phyloP scores from a whole-genome alignment of 805 yeast species.

The Hanseniaspora guilliermondii region DNA sequence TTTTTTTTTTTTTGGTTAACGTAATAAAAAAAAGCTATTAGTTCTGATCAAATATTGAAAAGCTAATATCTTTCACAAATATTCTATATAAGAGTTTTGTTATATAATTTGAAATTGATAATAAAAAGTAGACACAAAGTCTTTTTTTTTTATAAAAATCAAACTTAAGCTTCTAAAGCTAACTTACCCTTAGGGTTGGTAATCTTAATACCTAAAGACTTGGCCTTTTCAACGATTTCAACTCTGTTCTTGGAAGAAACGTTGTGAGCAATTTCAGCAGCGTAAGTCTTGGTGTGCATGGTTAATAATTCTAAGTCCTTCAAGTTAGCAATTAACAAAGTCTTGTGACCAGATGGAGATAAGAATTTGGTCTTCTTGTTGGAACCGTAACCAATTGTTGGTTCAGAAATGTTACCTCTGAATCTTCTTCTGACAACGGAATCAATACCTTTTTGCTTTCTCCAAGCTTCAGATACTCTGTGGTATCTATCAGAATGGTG shows the following conservation, averaged over 20 bases:
- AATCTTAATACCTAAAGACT: conserved; percentile 95
- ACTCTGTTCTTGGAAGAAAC: conserved; percentile 98
- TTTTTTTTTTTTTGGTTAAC: neutral
- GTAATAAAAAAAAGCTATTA: neutral
- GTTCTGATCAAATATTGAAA: conserved; percentile 19
- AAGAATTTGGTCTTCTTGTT: conserved; percentile 96
- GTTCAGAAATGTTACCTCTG: conserved; percentile 98
- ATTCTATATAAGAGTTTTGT: neutral
- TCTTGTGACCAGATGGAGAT: conserved; percentile 96
- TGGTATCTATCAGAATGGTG: conserved; percentile 99
- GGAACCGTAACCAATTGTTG: conserved; percentile 99
- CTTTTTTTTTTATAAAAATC: neutral
- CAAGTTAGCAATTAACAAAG: conserved; percentile 82
- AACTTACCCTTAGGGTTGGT: conserved; percentile 99
- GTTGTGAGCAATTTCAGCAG: conserved; percentile 99
- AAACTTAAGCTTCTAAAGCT: conserved; percentile 81
- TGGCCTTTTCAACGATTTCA: conserved; percentile 89
- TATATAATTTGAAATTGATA: neutral
- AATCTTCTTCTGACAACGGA: conserved; percentile 99
- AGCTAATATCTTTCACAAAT: conserved; percentile 17
- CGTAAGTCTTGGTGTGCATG: conserved; percentile 95
- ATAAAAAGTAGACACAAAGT: neutral
- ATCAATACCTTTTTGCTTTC: conserved; percentile 99
- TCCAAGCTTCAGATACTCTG: conserved; percentile 98
- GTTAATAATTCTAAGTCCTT: conserved; percentile 89